Evolutionary conservation across 1,139 yeast species (phyloP), one percentile per base, ranked within the genome.

Genomic region (Hyphopichia buzzinii): DNA sequence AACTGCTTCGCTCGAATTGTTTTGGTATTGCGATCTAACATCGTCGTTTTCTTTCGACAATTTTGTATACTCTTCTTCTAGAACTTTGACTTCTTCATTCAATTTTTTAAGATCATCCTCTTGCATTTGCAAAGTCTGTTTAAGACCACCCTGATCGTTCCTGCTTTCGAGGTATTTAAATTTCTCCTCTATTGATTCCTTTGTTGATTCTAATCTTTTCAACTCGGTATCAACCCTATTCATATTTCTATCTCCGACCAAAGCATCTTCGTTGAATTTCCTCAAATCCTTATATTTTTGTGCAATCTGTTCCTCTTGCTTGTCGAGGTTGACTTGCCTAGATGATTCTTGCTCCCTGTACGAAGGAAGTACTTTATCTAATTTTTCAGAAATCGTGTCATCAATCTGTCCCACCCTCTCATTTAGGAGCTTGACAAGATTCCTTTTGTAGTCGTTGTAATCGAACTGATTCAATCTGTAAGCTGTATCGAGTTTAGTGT

Each of bases 1-100:
- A 1, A 81, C 84, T 0, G 88, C 88, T 14, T 57, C 59, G 0
- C 79, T 59, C 0, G 87, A 80, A 22, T 61, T 59, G 5, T 52
- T 47, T 54, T 81, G 89, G 49, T 83, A 83, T 31, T 67, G 51
- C 2, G 45, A 44, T 40, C 88, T 60, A 7, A 72, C 49, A 0
- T 44, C 35, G 23, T 77, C 82, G 39, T 69, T 67, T 34, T 62
- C 68, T 3, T 45, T 46, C 5, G 49, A 48, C 17, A 65, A 48
- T 24, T 52, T 52, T 1, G 50, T 48, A 36, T 59, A 58, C 38
- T 61, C 72, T 2, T 41, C 43, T 11, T 48, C 47, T 16, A 71
- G 48, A 3, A 43, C 48, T 1, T 34, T 38, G n/a, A 67, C 44
- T 40, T 65, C 67, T 27, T 49, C 48, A 30, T 57, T 44, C 5